phyloP scores from a whole-genome alignment of 75 land plant genomes.

The Gnetum montanum region DNA sequence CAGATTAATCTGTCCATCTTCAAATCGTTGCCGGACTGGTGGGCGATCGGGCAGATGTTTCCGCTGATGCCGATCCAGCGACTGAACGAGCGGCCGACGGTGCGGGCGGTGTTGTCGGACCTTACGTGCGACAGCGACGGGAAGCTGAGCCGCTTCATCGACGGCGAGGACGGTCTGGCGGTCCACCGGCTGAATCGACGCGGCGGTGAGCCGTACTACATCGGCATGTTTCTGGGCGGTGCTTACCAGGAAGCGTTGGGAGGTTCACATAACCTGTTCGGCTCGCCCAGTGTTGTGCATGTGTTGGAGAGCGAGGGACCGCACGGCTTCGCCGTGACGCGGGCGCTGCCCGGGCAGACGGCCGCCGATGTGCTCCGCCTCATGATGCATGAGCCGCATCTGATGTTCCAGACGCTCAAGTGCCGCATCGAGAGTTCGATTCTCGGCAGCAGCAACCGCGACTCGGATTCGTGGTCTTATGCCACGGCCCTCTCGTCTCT shows the following conservation, averaged over 20 bases:
- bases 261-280: slow-evolving; percentile 85
- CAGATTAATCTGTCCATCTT: slow-evolving; percentile 80
- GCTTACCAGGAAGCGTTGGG: slow-evolving; percentile 88
- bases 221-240: slow-evolving; percentile 89
- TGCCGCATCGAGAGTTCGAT: slow-evolving; percentile 32
- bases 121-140: slow-evolving; percentile 97
- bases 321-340: slow-evolving; percentile 46
- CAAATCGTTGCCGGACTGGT: slow-evolving; percentile 77
- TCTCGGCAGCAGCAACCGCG: background rate
- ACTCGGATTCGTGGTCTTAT: background rate
- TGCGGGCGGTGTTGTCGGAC: slow-evolving; percentile 61
- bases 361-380: slow-evolving; percentile 53
- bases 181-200: background rate
- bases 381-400: slow-evolving; percentile 74
- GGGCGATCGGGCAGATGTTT: slow-evolving; percentile 83
- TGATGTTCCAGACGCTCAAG: slow-evolving; percentile 70
- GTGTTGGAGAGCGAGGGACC: slow-evolving; percentile 63
- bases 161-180: slow-evolving; percentile 38
- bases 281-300: slow-evolving; percentile 71
- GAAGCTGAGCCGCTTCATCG: slow-evolving; percentile 65
- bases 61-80: slow-evolving; percentile 85
- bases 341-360: slow-evolving; percentile 41
- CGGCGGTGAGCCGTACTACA: slow-evolving; percentile 54
- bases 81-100: slow-evolving; percentile 51
- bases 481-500: background rate